Evolutionary conservation across 352 stramenopile genomes (phyloP).

Genomic region (Phytophthora pisi): DNA sequence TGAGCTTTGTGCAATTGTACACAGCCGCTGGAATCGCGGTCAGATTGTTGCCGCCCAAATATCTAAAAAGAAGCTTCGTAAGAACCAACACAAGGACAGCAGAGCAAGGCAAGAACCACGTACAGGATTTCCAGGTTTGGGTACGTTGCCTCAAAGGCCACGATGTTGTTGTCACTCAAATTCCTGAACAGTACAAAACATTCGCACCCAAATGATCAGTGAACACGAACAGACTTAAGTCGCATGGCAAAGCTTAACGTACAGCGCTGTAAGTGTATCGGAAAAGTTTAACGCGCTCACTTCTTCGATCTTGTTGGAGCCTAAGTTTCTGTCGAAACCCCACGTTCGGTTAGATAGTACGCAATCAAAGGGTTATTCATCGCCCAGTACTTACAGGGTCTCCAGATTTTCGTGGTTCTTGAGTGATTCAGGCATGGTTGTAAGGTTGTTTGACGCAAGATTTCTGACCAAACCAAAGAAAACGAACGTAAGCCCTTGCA

Average conservation of each 20-base stretch:
- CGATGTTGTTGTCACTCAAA: slow-evolving; percentile 27
- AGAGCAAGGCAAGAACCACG: slow-evolving; percentile 5
- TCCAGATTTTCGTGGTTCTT: slow-evolving; percentile 8
- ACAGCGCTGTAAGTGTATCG: slow-evolving; percentile 25
- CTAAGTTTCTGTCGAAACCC: slow-evolving; percentile 24
- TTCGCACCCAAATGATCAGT: background rate
- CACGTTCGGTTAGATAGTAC: background rate
- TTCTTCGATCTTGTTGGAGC: slow-evolving; percentile 27
- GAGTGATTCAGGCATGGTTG: slow-evolving; percentile 19
- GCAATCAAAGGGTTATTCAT: background rate
- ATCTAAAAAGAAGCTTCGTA: slow-evolving; percentile 13
- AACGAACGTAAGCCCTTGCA: slow-evolving; percentile 6
- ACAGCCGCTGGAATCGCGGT: slow-evolving; percentile 24
- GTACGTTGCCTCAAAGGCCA: slow-evolving; percentile 51
- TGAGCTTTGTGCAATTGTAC: slow-evolving; percentile 28
- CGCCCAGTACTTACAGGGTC: slow-evolving; percentile 21
- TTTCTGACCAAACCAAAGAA: slow-evolving; percentile 12
- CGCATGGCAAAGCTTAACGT: background rate
- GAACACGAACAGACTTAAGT: background rate
- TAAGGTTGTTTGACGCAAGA: slow-evolving; percentile 28
- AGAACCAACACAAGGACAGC: background rate
- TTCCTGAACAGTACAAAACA: slow-evolving; percentile 12
- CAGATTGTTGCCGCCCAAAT: slow-evolving; percentile 28
- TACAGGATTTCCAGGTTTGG: slow-evolving; percentile 56
- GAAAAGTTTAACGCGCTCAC: slow-evolving; percentile 12